Conservation (phyloP, 2,329 filamentous ascomycete genomes). For the Neonectria faginata region DNA sequence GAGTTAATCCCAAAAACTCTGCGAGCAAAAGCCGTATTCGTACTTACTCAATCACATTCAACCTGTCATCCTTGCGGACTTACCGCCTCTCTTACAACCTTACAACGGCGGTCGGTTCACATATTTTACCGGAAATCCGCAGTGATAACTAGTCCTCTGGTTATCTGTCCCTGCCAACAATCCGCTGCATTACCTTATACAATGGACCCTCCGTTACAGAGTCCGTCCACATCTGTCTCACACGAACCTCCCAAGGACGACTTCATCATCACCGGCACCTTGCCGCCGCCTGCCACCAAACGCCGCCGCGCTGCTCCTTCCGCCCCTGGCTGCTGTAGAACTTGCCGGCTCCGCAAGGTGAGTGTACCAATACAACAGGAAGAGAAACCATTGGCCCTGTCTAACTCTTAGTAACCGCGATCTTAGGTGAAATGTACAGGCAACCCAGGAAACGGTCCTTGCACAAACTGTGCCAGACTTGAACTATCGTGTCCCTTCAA, state of each 20-base stretch:
- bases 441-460: slow-evolving; percentile 51
- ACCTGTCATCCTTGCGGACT: background rate
- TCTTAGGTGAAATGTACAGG: slow-evolving; percentile 57
- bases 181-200: background rate
- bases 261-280: slow-evolving; percentile 27
- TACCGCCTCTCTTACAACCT: background rate
- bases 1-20: background rate
- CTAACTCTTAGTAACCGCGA: slow-evolving; percentile 11
- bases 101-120: background rate
- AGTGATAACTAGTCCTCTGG: background rate
- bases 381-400: background rate
- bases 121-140: too few relatives aligned
- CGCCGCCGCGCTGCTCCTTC: slow-evolving; percentile 48
- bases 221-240: slow-evolving; percentile 13
- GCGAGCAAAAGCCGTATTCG: background rate
- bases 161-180: background rate
- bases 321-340: slow-evolving; percentile 51
- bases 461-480: slow-evolving; percentile 53
- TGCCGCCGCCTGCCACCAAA: slow-evolving; percentile 44
- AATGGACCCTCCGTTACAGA: slow-evolving; percentile 18
- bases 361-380: background rate
- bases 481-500: slow-evolving; percentile 53
- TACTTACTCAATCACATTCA: background rate
- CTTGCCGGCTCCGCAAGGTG: slow-evolving; percentile 55
- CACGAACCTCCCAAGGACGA: slow-evolving; percentile 15